phyloP scores from a whole-genome alignment of 768 basidiomycete species.

The Termitomyces sp. region DNA sequence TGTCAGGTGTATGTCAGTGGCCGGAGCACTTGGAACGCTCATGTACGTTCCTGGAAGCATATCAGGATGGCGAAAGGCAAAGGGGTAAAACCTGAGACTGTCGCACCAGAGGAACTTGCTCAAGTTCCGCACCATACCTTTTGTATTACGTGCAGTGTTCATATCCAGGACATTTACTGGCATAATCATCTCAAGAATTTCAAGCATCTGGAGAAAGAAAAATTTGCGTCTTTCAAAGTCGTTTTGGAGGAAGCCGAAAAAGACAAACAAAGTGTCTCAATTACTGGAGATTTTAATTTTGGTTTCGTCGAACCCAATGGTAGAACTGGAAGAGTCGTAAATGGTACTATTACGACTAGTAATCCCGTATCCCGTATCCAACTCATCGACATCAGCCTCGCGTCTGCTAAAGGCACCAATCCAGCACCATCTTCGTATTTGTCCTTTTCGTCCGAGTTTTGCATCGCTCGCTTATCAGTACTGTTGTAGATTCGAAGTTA shows the following conservation, averaged over 20 bases:
- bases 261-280: slow-evolving; percentile 45
- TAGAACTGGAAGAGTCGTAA: slow-evolving; percentile 19
- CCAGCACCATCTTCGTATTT: slow-evolving; percentile 5
- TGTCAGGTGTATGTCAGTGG: slow-evolving; percentile 6
- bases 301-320: slow-evolving; percentile 37
- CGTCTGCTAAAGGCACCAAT: slow-evolving; percentile 13
- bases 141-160: slow-evolving; percentile 24
- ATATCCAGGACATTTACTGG: slow-evolving; percentile 24
- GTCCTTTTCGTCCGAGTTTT: background rate
- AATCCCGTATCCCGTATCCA: slow-evolving; percentile 11
- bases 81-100: slow-evolving; percentile 1
- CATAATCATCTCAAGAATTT: slow-evolving; percentile 20
- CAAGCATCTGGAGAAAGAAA: slow-evolving; percentile 31
- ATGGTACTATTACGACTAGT: slow-evolving; percentile 20
- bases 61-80: background rate
- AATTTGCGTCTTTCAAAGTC: slow-evolving; percentile 31
- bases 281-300: slow-evolving; percentile 43
- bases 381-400: slow-evolving; percentile 5
- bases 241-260: slow-evolving; percentile 47
- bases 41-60: slow-evolving; percentile 5
- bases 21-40: slow-evolving; percentile 4
- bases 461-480: background rate
- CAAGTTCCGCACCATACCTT: slow-evolving; percentile 12
- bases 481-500: background rate
- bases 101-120: slow-evolving; percentile 24